A percentile compares a stretch with the other conserved stretches of the same genome.
These are phyloP conservation scores for Ananas comosus DNA, from an alignment of 176 grass and related monocot genomes.

Conservation along the genomic window DNA sequence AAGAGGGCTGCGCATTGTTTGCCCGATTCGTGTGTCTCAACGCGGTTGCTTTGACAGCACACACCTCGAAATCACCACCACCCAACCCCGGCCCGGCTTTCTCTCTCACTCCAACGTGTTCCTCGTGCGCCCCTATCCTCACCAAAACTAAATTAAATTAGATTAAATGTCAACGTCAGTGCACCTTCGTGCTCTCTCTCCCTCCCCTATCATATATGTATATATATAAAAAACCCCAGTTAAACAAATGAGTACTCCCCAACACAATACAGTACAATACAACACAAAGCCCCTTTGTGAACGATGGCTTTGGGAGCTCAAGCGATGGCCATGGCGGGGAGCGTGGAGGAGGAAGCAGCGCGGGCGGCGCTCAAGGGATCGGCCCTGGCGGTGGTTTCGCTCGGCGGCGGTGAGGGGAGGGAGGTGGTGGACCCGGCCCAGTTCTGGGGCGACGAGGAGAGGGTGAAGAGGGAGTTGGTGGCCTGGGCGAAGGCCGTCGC, in stretches of 20 bases:
- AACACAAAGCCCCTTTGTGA: neutral
- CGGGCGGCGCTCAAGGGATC: too few relatives aligned
- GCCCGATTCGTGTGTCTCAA: neutral
- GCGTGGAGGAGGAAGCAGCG: neutral
- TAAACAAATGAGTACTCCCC: too few relatives aligned
- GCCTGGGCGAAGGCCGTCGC: constrained; percentile 70
- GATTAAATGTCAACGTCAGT: too few relatives aligned
- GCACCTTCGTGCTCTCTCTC: neutral
- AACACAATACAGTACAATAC: neutral
- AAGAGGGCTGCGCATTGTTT: too few relatives aligned
- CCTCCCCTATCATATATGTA: neutral
- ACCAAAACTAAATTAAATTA: neutral
- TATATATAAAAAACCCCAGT: neutral
- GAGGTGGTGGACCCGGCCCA: constrained; percentile 22
- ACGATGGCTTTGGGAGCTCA: constrained; percentile 20
- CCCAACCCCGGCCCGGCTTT: neutral
- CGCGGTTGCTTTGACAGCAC: constrained; percentile 11
- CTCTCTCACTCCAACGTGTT: neutral
- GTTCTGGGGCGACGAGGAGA: constrained; percentile 45
- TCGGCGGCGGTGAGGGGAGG: neutral
- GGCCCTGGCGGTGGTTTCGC: neutral
- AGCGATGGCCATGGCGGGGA: neutral
- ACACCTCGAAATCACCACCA: neutral
- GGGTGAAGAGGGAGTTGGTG: constrained; percentile 63
- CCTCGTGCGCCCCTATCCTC: neutral